Evolutionary conservation across 2,329 filamentous ascomycete genomes (phyloP), one percentile per base, ranked within the genome.

Genomic region (Trichoderma gracile): DNA sequence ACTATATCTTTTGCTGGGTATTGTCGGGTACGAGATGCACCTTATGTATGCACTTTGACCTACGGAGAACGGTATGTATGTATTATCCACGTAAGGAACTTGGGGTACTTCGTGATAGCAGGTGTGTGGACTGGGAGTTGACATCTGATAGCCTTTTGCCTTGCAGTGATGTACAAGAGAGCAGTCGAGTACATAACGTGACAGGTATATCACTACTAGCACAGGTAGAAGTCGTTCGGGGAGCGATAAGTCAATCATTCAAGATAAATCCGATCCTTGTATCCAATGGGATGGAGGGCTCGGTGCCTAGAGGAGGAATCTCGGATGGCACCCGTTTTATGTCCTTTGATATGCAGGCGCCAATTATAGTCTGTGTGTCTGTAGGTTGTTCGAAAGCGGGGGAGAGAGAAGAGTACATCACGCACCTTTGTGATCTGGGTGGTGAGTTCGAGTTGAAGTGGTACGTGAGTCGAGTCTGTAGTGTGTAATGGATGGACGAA

Each of bases 241-340:
- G 30, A 19, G 8, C 14, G 27, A 30, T 53, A 23, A 42, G 57
- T 40, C 43, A 27, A 60, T 33, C 47, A 21, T 33, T 53, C 21
- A 50, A 3, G 10, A 14, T 27, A 5, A 38, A 25, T 30, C 9
- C 42, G 21, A 46, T n/a, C 15, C 21, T 46, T 30, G 15, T n/a
- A 27, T 3, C 33, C 40, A 46, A 62, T 62, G 15, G 33, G 38
- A 62, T 15, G 33, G 25, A 12, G 19, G 49, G 21, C 12, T 21
- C 15, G 49, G 47, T 62, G 58, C 58, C 58, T 54, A 62, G 47
- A 62, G 27, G 42, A 38, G 27, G 15, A 25, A 62, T 46, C 33
- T n/a, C 7, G 58, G 40, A 45, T 53, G 25, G 30, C 5, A 17
- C 23, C 33, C 19, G 21, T 5, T 15, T 17, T 7, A 50, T 27